phyloP scores from a whole-genome alignment of 2,329 filamentous ascomycete species.

The Exophiala lecanii-corni region DNA sequence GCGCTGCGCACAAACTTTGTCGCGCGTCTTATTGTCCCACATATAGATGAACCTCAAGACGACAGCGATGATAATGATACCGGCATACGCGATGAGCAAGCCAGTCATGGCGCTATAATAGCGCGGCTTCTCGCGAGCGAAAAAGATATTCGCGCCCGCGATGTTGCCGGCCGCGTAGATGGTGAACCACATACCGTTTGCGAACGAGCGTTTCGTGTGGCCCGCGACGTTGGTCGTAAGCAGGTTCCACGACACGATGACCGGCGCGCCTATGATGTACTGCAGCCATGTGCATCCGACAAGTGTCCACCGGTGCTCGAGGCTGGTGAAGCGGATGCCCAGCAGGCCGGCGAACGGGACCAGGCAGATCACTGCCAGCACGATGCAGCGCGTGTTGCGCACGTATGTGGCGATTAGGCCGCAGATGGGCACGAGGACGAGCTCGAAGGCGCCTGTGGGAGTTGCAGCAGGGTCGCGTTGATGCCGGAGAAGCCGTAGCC shows the following conservation, averaged over 20 bases:
- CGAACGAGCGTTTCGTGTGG: conserved; percentile 49
- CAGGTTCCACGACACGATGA: conserved; percentile 51
- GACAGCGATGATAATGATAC: conserved; percentile 35
- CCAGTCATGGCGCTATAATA: conserved; percentile 44
- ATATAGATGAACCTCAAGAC: conserved; percentile 24
- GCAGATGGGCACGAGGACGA: conserved; percentile 11
- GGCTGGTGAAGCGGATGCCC: conserved; percentile 46
- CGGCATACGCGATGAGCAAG: conserved; percentile 41
- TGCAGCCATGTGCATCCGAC: conserved; percentile 53
- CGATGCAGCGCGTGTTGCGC: conserved; percentile 36
- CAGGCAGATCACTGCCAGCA: conserved; percentile 30
- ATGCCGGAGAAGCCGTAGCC: conserved; percentile 40
- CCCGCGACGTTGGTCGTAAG: conserved; percentile 45
- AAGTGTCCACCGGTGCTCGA: conserved; percentile 45
- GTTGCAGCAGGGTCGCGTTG: conserved; percentile 33
- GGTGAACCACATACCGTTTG: conserved; percentile 48
- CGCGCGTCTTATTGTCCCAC: conserved; percentile 17
- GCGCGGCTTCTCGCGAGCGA: conserved; percentile 40
- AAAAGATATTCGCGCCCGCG: conserved; percentile 46
- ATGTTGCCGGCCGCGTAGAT: conserved; percentile 49
- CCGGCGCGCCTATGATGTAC: conserved; percentile 46
- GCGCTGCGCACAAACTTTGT: conserved; percentile 6
- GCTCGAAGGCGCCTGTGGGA: conserved; percentile 34
- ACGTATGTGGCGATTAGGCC: conserved; percentile 43
- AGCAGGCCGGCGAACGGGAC: conserved; percentile 43